Evolutionary conservation across 495 filamentous ascomycete species (phyloP), one percentile per base, ranked within the genome.

Genomic region (Penicillium goetzii): DNA sequence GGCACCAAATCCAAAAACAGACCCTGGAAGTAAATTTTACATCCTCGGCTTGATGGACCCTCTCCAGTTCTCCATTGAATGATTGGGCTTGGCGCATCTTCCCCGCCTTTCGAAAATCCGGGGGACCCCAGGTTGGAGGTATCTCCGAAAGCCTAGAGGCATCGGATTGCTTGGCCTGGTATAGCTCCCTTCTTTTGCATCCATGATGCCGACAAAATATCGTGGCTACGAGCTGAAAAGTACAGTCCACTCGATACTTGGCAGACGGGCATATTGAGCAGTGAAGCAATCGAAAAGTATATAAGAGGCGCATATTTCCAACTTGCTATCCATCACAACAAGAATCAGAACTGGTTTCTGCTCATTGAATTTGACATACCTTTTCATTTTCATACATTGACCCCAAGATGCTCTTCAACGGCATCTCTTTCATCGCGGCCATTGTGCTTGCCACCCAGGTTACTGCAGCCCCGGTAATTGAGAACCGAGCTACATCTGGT

Each of bases 401-500:
- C 8, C 15, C 30, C 54, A 66, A 51, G 7, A 71, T 71, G 69
- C 14, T 59, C 15, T 64, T 53, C 30, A 60, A 60, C 25, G 15
- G 28, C 26, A 15, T 55, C 19, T 54, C 50, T 51, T n/a, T 64
- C n/a, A 12, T 65, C 8, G 56, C 50, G 15, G 56, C 34, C 26
- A 36, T 62, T 19, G 45, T 58, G 10, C 36, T 70, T 15, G 57
- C 60, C 12, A 59, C 67, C 28, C 64, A 70, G 23, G 67, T 33
- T n/a, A 17, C 56, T 38, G 62, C 67, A 38, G 43, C 21, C 10
- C 67, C 70, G 15, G 34, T 59, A 2, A 32, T 72, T 55, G 21
- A 61, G 25, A 47, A 58, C 38, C 54, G 70, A 40, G 67, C 70
- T 10, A 70, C 62, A 30, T 9, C 55, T 26, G 70, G 70, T 72